Base-by-base conservation (phyloP, 2,329 filamentous ascomycete genomes). In the Aspergillus versicolor region DNA sequence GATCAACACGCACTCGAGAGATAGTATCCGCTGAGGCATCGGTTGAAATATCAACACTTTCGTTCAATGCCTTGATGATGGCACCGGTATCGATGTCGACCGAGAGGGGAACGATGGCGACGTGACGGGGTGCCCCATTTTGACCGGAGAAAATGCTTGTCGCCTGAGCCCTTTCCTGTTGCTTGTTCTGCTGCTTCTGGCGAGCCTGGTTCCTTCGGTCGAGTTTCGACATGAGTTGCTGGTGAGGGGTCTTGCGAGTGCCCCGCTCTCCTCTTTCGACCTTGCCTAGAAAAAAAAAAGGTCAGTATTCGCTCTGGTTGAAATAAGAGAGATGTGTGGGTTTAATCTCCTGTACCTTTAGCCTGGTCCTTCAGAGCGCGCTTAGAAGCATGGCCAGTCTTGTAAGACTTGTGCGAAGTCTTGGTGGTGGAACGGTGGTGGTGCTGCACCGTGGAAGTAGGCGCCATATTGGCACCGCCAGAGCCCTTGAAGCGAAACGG, bases 191-290 rank as follows among this genome's bases (percentile, higher is more conserved):
- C 68, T 93, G 90, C 74, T 88, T 87, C 80, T 99, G 94, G 75
- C 93, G 93, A 66, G 91, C 90, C 79, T 96, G 91, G 75, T 99
- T 97, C 67, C 91, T 88, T 59, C 94, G 89, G 76, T 96, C 92
- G 73, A 99, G 84, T 77, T 97, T 99, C 58, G 92, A 96, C 90
- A 97, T 93, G 77, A 97, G 86, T 78, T 96, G 91, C 74, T 99
- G 94, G 74, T 96, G 91, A 54, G 91, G 91, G 15, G 93, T 96
- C 75, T 91, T 95, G 70, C 93, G 87, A 67, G 82, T 81, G 60
- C 88, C 88, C 67, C 83, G 85, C 70, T 96, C 90, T 68, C 85
- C 79, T 54, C 82, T 71, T 66, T 87, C 88, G 49, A 93, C 83
- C 75, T 94, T 94, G 71, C 92, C 91, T 94, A 61, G 38, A 57